Evolutionary conservation across 805 yeast species (phyloP), one percentile per base, ranked within the genome.

Genomic region (Jamesozyma lodderae): DNA sequence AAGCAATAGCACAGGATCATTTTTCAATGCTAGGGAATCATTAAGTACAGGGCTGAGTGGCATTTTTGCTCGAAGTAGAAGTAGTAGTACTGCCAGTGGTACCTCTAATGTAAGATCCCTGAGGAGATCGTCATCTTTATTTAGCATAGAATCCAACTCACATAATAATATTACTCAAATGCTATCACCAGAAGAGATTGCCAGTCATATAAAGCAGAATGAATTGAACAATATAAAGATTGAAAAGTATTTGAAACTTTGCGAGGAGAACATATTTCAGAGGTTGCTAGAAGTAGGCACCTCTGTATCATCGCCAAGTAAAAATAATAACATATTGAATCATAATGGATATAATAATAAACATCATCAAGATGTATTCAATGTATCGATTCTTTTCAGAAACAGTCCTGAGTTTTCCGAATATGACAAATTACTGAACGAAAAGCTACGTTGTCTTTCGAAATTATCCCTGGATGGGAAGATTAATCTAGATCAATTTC

Each of bases 1-100:
- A 19, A 15, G 14, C 15, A 31, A 21, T 15, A 24, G 15, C 15
- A 17, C 35, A 2, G 37, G 31, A 15, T 36, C 52, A 2, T 51
- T 53, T 33, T 37, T 55, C 15, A 41, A 35, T 27, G 60, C 62
- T 0, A 49, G 53, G 20, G 63, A 59, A 28, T 42, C 55, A 2
- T 40, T 57, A 18, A 58, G 59, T 33, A 55, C 60, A 31, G 64
- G 64, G 1, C 39, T 59, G 28, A 58, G 63, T 38, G 62, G 63
- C 2, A 55, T 59, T 6, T 59, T 59, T 48, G 55, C 57, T 9
- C 44, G 62, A 16, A 56, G 60, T 35, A 50, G 64, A 32, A 58
- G 64, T 44, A 49, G 54, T 30, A 53, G 58, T 33, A 32, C 34
- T 3, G 29, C 28, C 2, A 40, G 41, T 36, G 49, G 44, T 1